Base-by-base conservation (phyloP, 805 yeast genomes). In the Saccharomyces paradoxus region DNA sequence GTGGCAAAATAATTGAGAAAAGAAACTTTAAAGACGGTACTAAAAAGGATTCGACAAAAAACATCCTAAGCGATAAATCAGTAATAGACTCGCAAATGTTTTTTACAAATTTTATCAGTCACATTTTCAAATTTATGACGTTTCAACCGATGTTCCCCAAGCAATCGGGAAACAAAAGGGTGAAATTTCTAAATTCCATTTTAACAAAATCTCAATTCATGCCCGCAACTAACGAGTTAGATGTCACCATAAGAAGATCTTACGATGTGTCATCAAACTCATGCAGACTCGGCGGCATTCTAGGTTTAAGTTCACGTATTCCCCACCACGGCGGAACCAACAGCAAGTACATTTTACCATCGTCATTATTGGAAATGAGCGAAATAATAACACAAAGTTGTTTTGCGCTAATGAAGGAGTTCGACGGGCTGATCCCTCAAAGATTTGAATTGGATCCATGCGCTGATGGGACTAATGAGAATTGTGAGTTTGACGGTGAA, bases 201-300 rank as follows among this genome's bases (percentile, higher is more conserved):
- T 51, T 58, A 44, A 58, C 64, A n/a, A 57, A 51, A 12, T 55
- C 59, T 1, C 55, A 53, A 13, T 59, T 54, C 46, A 58, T 60
- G 13, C 64, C 67, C 13, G 57, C 65, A 1, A 59, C 59, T 17
- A 63, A 67, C 49, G 66, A 62, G 49, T 49, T 63, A 6, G 51
- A 58, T 22, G 61, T 67, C 10, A 58, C 63, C 32, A 50, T 67
- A 46, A 54, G 63, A 32, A 68, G 70, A 50, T 64, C 69, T 22
- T 58, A 70, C 48, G 78, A 76, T 55, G 74, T 76, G 73, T 69
- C 76, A 29, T 82, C 79, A 56, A 66, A 79, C 49, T 64, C 78
- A 6, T 82, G 86, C 60, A 79, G 77, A 54, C 68, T 79, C 3
- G 84, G 83, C 14, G 81, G 83, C 2, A 79, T 78, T 75, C 70